Conservation (phyloP, 768 basidiomycete genomes). For the Ramaria rubella region DNA sequence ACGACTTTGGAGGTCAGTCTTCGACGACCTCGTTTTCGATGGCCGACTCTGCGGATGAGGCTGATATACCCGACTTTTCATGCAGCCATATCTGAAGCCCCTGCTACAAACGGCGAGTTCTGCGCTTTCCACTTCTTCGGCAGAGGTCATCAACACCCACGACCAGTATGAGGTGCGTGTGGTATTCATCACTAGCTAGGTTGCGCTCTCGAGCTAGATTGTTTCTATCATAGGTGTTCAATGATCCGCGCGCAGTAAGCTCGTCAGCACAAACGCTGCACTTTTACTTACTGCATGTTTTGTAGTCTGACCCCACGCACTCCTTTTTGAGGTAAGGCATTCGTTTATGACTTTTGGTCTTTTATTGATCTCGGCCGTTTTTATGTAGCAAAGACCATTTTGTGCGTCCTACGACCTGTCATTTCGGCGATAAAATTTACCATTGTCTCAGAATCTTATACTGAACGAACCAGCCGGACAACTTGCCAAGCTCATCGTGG, state of each 20-base stretch:
- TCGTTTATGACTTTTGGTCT: not conserved
- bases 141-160: constrained; percentile 69
- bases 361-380: not conserved
- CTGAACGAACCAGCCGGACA: constrained; percentile 80
- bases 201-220: not conserved
- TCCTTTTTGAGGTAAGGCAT: constrained; percentile 53
- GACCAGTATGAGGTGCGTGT: constrained; percentile 65
- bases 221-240: constrained; percentile 47
- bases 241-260: constrained; percentile 69
- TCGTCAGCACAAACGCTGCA: constrained; percentile 14
- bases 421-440: constrained; percentile 11
- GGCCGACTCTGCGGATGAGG: not conserved
- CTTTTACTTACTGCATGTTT: constrained; percentile 11
- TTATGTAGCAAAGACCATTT: constrained; percentile 69
- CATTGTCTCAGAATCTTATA: constrained; percentile 53
- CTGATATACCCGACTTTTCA: not conserved
- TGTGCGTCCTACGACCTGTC: constrained; percentile 38
- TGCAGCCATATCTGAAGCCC: constrained; percentile 76
- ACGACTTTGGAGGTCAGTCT: constrained; percentile 68
- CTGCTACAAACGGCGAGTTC: constrained; percentile 63
- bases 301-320: constrained; percentile 78
- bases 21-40: not conserved
- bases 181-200: not conserved
- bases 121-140: constrained; percentile 56
- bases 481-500: constrained; percentile 62